Conservation (phyloP, 169 alveolate genomes). For the Plasmodium coatneyi region DNA sequence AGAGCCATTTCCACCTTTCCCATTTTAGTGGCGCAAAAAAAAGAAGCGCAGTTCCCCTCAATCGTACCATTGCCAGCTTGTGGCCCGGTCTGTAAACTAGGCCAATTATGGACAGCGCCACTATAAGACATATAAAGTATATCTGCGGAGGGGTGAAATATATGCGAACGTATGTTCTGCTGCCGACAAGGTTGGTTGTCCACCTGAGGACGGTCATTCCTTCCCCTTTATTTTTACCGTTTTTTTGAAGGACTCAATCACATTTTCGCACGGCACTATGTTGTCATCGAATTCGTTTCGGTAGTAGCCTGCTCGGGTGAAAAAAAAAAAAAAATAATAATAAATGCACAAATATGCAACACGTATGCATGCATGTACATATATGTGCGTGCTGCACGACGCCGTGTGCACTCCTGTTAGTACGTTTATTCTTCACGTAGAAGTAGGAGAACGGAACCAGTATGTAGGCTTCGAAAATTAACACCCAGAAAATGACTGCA, state of each 20-base stretch:
- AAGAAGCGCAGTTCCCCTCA: neutral
- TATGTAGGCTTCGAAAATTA: constrained; percentile 58
- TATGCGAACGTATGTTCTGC: neutral
- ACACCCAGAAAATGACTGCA: constrained; percentile 65
- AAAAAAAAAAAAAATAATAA: neutral
- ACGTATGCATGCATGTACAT: neutral
- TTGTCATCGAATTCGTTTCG: constrained; percentile 68
- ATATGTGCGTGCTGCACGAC: neutral
- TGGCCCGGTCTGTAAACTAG: constrained; percentile 60
- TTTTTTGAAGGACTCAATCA: constrained; percentile 46
- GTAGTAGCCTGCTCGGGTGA: neutral
- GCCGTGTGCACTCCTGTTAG: neutral
- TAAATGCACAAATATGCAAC: neutral
- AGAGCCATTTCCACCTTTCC: neutral
- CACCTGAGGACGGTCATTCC: neutral
- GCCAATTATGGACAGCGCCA: constrained; percentile 58
- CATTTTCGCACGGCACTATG: constrained; percentile 45
- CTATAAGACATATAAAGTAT: constrained; percentile 50
- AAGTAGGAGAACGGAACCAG: constrained; percentile 63
- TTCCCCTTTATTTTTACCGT: constrained; percentile 9
- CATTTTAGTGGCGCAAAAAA: neutral
- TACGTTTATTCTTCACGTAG: constrained; percentile 54
- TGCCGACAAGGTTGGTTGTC: neutral
- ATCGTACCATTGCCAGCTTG: constrained; percentile 47
- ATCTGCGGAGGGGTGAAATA: constrained; percentile 11